Conservation (phyloP, 495 filamentous ascomycete genomes). For the Cercophora newfieldiana region DNA sequence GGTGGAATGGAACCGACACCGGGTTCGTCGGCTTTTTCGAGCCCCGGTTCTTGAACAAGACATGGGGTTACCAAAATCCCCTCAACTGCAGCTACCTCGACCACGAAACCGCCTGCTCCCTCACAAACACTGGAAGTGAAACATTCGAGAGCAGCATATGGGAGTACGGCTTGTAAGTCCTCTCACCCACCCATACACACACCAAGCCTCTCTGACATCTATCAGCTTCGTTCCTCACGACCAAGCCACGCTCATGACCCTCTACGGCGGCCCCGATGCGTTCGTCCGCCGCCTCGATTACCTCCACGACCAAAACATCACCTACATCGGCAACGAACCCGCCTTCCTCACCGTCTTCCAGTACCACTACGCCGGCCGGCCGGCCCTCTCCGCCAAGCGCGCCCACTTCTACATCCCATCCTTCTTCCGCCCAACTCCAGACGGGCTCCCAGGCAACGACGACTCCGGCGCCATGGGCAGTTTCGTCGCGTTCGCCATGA, state of each 20-base stretch:
- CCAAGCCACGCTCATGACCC: slow-evolving; percentile 60
- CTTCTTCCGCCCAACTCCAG: slow-evolving; percentile 58
- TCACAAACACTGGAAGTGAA: slow-evolving; percentile 62
- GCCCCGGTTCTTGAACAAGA: slow-evolving; percentile 63
- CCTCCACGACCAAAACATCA: slow-evolving; percentile 63
- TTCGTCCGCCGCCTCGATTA: slow-evolving; percentile 65
- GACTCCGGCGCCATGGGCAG: slow-evolving; percentile 73
- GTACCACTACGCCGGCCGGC: slow-evolving; percentile 70
- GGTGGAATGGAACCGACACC: slow-evolving; percentile 59
- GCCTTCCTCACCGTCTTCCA: slow-evolving; percentile 69
- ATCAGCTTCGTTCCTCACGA: slow-evolving; percentile 67
- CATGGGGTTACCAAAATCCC: slow-evolving; percentile 70
- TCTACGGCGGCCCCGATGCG: slow-evolving; percentile 59
- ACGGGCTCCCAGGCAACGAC: slow-evolving; percentile 71
- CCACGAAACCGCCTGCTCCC: slow-evolving; percentile 55
- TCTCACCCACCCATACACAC: slow-evolving; percentile 18
- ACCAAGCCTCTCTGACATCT: background rate
- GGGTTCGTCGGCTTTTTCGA: slow-evolving; percentile 70
- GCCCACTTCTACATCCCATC: slow-evolving; percentile 67
- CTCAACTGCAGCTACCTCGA: slow-evolving; percentile 62
- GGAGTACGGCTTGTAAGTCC: slow-evolving; percentile 65
- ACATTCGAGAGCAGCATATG: slow-evolving; percentile 72
- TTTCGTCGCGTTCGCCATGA: slow-evolving; percentile 68
- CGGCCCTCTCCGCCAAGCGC: slow-evolving; percentile 61
- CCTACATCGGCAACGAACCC: slow-evolving; percentile 74